Evolutionary conservation across 805 yeast species (phyloP), one percentile per base, ranked within the genome.

Genomic region (Kazachstania psychrophila): DNA sequence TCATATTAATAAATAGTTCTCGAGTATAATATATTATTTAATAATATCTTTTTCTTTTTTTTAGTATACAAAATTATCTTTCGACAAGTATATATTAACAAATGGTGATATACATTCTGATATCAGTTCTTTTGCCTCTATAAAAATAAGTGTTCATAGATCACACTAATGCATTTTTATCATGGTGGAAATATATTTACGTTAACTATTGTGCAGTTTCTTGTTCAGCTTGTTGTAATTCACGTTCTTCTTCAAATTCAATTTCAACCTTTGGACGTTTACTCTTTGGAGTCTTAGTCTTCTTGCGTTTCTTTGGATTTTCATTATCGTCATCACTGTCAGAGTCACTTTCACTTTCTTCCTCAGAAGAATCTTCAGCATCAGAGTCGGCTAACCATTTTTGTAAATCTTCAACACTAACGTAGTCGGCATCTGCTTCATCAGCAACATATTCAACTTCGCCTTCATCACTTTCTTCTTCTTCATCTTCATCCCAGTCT

Each of bases 361-460:
- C 57, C 24, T 51, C 48, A 10, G 52, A 56, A 9, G 49, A 49
- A 31, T 46, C 56, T 28, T 55, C 62, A 5, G 50, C 53, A 25
- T 63, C 77, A 28, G 68, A 59, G 23, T 73, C 79, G 31, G 60
- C 84, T 36, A 82, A 66, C 96, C 96, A 89, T 61, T 75, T 79
- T 61, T 88, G 92, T 46, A 88, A 66, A 51, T 89, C 96, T 65
- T 88, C 96, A 66, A 89, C 74, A 55, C 92, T 96, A 18, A 86
- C 95, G 49, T 85, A 64, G 47, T 86, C 87, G 42, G 81, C 95
- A 16, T 80, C 94, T 39, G 83, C 95, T 35, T 83, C 95, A 44
- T 78, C 95, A 48, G 78, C 87, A 36, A 86, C 96, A 53, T 79
- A 84, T 58, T 88, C 97, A 29, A 85, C 78, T 58, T 85, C 86